Percentiles rank a stretch among this genome's conserved stretches.
phyloP scores from a whole-genome alignment of 768 basidiomycete genomes.

The Lentinula lateritia region DNA sequence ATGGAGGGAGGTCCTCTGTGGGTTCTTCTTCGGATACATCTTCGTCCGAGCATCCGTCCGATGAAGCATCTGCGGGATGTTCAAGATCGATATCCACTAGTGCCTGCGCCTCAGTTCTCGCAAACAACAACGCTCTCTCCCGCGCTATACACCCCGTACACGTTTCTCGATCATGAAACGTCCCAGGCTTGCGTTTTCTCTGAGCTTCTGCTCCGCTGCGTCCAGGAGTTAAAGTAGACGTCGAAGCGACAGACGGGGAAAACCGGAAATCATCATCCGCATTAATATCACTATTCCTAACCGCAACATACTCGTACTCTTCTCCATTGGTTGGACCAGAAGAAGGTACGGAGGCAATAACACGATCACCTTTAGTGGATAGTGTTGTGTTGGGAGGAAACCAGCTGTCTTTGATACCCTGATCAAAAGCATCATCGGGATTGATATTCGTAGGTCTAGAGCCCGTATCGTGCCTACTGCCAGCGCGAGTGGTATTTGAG shows the following conservation, averaged over 20 bases:
- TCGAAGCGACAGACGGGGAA: no score
- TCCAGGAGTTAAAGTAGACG: no score
- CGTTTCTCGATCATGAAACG: constrained; percentile 7
- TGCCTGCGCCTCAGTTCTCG: neutral
- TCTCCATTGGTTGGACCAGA: neutral
- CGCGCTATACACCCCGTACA: constrained; percentile 5
- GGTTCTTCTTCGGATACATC: neutral
- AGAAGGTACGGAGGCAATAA: neutral
- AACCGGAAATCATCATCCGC: neutral
- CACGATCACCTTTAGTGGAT: neutral
- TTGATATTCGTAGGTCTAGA: neutral
- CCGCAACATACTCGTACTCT: constrained; percentile 1
- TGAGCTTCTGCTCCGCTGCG: neutral
- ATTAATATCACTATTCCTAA: neutral
- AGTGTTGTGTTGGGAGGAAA: neutral
- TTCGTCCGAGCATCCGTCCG: neutral
- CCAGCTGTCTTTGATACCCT: constrained; percentile 4
- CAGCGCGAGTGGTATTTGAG: no score
- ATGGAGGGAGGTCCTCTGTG: neutral
- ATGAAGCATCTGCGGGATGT: neutral
- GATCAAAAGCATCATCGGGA: neutral
- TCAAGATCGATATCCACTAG: no score
- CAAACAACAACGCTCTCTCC: neutral
- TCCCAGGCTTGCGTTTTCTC: neutral
- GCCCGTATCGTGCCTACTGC: no score